Conservation (phyloP, 805 yeast species). For the Scheffersomyces coipomensis region DNA sequence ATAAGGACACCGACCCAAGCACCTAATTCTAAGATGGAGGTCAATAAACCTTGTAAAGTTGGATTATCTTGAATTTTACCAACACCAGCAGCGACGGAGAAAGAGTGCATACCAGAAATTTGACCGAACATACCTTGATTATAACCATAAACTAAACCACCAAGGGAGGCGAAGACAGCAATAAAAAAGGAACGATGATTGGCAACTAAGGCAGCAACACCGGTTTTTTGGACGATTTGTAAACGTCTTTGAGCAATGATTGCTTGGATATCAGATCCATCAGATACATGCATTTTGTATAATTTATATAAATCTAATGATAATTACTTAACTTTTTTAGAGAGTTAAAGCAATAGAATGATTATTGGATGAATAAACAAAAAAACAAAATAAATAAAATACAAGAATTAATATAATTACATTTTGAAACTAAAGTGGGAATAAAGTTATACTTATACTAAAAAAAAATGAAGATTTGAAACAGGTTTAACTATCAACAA, state of each 20-base stretch:
- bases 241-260: constrained; percentile 8
- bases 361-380: too few relatives aligned
- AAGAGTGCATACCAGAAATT: constrained; percentile 18
- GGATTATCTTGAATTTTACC: constrained; percentile 42
- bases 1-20: constrained; percentile 72
- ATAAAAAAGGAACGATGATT: constrained; percentile 35
- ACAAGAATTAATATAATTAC: too few relatives aligned
- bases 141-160: constrained; percentile 76
- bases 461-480: too few relatives aligned
- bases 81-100: constrained; percentile 28
- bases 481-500: too few relatives aligned
- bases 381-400: too few relatives aligned
- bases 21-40: constrained; percentile 64
- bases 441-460: too few relatives aligned
- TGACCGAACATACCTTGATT: constrained; percentile 75
- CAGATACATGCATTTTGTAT: constrained; percentile 6
- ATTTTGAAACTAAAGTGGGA: too few relatives aligned
- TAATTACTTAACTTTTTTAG: too few relatives aligned
- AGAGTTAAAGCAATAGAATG: too few relatives aligned
- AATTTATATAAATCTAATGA: not conserved
- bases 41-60: constrained; percentile 62
- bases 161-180: constrained; percentile 49
- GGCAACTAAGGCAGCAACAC: constrained; percentile 5
- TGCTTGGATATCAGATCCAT: constrained; percentile 5
- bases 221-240: constrained; percentile 4